Conservation (phyloP, 768 basidiomycete genomes). For the Lactarius tabidus region DNA sequence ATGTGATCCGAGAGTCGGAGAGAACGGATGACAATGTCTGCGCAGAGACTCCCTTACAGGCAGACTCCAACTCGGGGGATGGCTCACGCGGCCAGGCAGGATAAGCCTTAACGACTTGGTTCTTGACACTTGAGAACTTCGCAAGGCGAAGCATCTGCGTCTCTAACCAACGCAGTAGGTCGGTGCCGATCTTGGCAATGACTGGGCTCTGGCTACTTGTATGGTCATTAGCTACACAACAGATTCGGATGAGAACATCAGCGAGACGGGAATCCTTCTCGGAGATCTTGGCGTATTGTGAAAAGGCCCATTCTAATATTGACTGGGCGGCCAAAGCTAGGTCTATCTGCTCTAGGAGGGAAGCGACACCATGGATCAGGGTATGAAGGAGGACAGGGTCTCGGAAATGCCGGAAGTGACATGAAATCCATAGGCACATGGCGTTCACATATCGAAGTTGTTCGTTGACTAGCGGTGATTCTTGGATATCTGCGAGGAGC, state of each 20-base stretch:
- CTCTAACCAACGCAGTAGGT: constrained; percentile 64
- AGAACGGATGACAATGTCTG: constrained; percentile 52
- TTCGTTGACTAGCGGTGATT: constrained; percentile 75
- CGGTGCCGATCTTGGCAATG: constrained; percentile 38
- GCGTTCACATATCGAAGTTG: constrained; percentile 72
- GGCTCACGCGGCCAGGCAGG: constrained; percentile 74
- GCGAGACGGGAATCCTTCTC: constrained; percentile 52
- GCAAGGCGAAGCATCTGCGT: constrained; percentile 43
- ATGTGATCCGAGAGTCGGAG: constrained; percentile 53
- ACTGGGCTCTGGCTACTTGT: constrained; percentile 33
- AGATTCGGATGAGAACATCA: constrained; percentile 66
- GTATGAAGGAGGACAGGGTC: constrained; percentile 60
- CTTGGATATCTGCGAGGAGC: constrained; percentile 62
- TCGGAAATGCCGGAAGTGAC: constrained; percentile 50
- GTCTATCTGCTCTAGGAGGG: constrained; percentile 64
- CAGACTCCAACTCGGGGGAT: constrained; percentile 41
- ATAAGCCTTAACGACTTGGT: constrained; percentile 52
- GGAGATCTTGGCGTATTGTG: constrained; percentile 40
- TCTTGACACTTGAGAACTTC: constrained; percentile 35
- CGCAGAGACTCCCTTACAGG: constrained; percentile 45
- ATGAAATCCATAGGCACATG: constrained; percentile 69
- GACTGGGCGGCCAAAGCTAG: constrained; percentile 67
- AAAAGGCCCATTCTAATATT: constrained; percentile 74
- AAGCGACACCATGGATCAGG: constrained; percentile 61
- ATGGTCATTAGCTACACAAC: constrained; percentile 56